A percentile compares a stretch with the other conserved stretches of the same genome.
These are phyloP conservation scores for Handroanthus guayacan DNA, from an alignment of 257 asterid genomes.

Conservation along the genomic window DNA sequence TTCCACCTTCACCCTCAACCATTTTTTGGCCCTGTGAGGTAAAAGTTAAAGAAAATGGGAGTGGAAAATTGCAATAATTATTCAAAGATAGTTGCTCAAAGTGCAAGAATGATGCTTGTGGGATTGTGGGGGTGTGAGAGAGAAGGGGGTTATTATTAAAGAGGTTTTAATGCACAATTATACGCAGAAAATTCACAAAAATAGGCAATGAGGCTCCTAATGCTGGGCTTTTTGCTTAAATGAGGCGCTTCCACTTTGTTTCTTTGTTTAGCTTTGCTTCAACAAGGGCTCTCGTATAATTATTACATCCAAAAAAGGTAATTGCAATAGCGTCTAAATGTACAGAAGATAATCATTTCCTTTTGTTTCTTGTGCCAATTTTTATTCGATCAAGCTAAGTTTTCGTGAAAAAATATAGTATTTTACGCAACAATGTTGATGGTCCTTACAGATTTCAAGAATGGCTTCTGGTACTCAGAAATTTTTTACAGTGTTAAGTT, in stretches of 20 bases:
- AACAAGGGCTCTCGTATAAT: constrained; percentile 56
- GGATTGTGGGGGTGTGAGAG: constrained; percentile 14
- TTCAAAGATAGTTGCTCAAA: constrained; percentile 28
- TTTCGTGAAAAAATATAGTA: too few relatives aligned
- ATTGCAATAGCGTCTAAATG: not conserved
- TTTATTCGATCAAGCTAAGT: not conserved
- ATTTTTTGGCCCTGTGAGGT: constrained; percentile 42
- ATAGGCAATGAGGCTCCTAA: constrained; percentile 36
- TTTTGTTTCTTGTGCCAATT: not conserved
- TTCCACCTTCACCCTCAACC: constrained; percentile 43
- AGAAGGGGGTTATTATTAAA: constrained; percentile 22
- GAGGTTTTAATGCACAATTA: constrained; percentile 35
- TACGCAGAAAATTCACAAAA: constrained; percentile 24
- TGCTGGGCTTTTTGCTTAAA: constrained; percentile 49
- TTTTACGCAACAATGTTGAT: not conserved
- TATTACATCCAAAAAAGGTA: constrained; percentile 32
- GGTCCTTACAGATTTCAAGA: not conserved
- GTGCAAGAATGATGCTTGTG: constrained; percentile 38
- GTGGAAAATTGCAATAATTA: constrained; percentile 56
- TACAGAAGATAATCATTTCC: not conserved
- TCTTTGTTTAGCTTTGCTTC: constrained; percentile 53
- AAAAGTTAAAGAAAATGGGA: constrained; percentile 37
- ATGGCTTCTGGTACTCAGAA: not conserved
- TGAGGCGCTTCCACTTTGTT: constrained; percentile 35
- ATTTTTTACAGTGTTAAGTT: not conserved